Evolutionary conservation across 176 grass and related monocot species (phyloP).

Genomic region (Stipa capillata): DNA sequence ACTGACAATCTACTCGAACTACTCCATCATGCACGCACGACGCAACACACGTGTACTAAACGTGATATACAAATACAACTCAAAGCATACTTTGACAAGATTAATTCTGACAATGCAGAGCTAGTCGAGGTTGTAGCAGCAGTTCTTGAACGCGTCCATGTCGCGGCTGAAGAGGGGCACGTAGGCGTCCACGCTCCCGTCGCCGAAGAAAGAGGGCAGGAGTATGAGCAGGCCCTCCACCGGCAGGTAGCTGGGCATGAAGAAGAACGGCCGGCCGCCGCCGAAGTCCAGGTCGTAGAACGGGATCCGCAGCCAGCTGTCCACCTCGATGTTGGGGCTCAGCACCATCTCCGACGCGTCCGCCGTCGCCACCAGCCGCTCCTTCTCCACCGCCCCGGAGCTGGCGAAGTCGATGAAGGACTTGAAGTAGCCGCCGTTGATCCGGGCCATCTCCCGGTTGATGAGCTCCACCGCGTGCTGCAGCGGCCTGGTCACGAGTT

Average conservation of each 20-base stretch:
- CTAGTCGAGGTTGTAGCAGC: not conserved
- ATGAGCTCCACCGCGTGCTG: constrained; percentile 17
- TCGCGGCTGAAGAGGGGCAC: constrained; percentile 6
- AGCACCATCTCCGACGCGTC: constrained; percentile 17
- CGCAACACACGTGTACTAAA: not conserved
- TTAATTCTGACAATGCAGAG: not conserved
- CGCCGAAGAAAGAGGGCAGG: not conserved
- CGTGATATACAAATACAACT: not conserved
- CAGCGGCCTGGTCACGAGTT: not conserved
- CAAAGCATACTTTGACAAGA: not conserved
- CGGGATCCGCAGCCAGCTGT: constrained; percentile 20
- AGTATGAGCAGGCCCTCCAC: constrained; percentile 21
- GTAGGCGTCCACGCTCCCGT: constrained; percentile 14
- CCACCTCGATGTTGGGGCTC: constrained; percentile 13
- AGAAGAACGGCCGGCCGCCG: constrained; percentile 8
- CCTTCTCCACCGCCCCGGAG: not conserved
- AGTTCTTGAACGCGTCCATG: constrained; percentile 19
- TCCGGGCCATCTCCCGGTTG: not conserved
- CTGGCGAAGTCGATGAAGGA: constrained; percentile 15
- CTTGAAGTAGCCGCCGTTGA: constrained; percentile 17
- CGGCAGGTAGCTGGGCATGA: constrained; percentile 15
- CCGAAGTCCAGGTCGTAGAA: constrained; percentile 25
- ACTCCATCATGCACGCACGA: not conserved
- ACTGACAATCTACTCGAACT: too few species aligned
- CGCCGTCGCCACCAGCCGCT: not conserved